Evolutionary conservation across 2,329 filamentous ascomycete genomes (phyloP).

Genomic region (Elsinoe necatrix): DNA sequence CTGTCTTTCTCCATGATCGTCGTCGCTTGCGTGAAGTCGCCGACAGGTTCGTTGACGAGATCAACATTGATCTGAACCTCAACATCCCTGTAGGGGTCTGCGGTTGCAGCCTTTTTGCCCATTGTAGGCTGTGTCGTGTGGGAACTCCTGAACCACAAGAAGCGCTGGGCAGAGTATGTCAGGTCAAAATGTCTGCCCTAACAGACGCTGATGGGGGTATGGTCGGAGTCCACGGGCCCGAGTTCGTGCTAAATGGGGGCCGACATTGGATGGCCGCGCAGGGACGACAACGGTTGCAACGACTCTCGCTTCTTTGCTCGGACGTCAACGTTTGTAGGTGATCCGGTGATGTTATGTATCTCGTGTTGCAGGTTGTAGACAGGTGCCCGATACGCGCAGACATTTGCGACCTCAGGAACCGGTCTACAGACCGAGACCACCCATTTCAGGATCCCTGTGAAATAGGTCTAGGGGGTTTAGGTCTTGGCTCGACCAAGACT

Average conservation of each 20-base stretch:
- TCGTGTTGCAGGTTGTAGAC: not conserved
- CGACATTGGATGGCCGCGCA: not conserved
- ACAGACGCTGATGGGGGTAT: not conserved
- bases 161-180: not conserved
- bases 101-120: not conserved
- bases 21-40: not conserved
- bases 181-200: not conserved
- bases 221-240: not conserved
- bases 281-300: not conserved
- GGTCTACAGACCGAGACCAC: not conserved
- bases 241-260: not conserved
- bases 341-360: not conserved
- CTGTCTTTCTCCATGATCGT: constrained; percentile 6
- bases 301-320: not conserved
- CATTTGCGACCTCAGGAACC: not conserved
- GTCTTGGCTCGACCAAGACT: not conserved
- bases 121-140: not conserved
- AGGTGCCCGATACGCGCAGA: not conserved
- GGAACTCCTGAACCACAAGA: not conserved
- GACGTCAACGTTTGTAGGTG: not conserved
- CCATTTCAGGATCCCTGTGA: not conserved
- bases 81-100: not conserved
- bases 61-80: constrained; percentile 7
- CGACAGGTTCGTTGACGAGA: not conserved
- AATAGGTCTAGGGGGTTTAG: not conserved